Conservation (phyloP, 2,329 filamentous ascomycete genomes). For the Monosporascus sp. region DNA sequence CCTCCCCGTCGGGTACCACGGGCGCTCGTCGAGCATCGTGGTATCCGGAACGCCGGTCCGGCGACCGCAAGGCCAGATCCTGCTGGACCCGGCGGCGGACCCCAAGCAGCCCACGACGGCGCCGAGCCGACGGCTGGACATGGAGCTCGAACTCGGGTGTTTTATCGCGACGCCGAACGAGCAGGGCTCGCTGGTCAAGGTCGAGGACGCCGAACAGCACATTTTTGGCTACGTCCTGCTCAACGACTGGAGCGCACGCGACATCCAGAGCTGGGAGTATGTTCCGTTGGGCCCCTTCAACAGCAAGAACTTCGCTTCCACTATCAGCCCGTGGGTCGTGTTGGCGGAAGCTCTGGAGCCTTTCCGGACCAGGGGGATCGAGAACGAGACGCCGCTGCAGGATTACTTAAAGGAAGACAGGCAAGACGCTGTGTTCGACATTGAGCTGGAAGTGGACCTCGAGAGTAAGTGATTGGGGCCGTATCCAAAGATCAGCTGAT, state of each 20-base stretch:
- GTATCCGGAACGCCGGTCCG: slow-evolving; percentile 67
- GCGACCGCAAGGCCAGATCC: slow-evolving; percentile 71
- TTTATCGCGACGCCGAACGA: slow-evolving; percentile 63
- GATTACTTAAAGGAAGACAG: slow-evolving; percentile 53
- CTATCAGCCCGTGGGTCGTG: slow-evolving; percentile 75
- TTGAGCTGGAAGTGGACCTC: slow-evolving; percentile 62
- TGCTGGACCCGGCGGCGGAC: slow-evolving; percentile 56
- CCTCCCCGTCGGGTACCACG: slow-evolving; percentile 77
- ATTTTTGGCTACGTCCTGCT: slow-evolving; percentile 77
- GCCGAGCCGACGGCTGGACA: slow-evolving; percentile 63
- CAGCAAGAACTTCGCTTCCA: slow-evolving; percentile 76
- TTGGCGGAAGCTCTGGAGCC: slow-evolving; percentile 68
- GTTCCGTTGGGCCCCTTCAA: slow-evolving; percentile 79
- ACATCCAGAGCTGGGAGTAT: slow-evolving; percentile 82
- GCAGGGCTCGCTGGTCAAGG: slow-evolving; percentile 57
- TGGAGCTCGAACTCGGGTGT: slow-evolving; percentile 75
- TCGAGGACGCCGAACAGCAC: slow-evolving; percentile 60
- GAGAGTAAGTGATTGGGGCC: slow-evolving; percentile 36
- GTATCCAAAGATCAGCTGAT: background rate
- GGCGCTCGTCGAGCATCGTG: slow-evolving; percentile 69
- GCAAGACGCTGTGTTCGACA: slow-evolving; percentile 58
- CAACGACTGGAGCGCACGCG: slow-evolving; percentile 83
- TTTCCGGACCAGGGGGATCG: slow-evolving; percentile 28
- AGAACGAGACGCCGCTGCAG: slow-evolving; percentile 29
- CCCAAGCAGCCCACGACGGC: slow-evolving; percentile 59